Evolutionary conservation across 176 grass and related monocot genomes (phyloP).

Genomic region (Bothriochloa decipiens): DNA sequence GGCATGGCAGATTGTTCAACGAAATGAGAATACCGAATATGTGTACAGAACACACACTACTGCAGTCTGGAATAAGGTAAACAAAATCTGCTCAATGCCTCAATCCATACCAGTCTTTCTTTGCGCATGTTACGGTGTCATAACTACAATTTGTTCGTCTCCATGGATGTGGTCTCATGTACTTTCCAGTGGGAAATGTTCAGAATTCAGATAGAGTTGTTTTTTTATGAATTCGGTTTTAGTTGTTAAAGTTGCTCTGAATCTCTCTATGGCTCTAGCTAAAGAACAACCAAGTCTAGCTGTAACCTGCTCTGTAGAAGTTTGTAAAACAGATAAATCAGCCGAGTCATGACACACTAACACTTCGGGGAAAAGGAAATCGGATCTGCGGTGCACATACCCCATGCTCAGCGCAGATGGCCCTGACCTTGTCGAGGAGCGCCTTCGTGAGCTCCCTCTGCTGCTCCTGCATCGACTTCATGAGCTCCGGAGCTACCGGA

Average conservation of each 20-base stretch:
- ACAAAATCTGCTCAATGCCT: neutral
- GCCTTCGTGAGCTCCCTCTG: slow-evolving; percentile 54
- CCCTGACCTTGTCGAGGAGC: slow-evolving; percentile 56
- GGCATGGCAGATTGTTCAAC: neutral
- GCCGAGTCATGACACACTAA: neutral
- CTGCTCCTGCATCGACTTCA: slow-evolving; percentile 60
- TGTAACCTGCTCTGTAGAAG: neutral
- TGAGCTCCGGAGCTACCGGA: slow-evolving; percentile 56
- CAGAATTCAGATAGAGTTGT: neutral
- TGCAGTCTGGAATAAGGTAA: neutral
- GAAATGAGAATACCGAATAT: neutral
- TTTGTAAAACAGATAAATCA: neutral
- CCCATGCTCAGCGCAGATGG: slow-evolving; percentile 57
- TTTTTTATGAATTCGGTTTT: no score
- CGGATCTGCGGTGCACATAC: slow-evolving; percentile 36
- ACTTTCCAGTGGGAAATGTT: neutral
- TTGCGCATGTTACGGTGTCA: no score
- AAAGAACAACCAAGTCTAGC: no score
- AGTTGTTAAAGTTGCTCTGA: neutral
- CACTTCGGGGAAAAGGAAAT: neutral
- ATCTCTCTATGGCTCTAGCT: neutral
- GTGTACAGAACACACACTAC: neutral
- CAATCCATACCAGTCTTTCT: neutral
- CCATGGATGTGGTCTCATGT: neutral
- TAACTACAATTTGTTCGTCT: neutral